Percentiles rank a stretch among this genome's conserved stretches.
Evolutionary conservation across 2,329 filamentous ascomycete genomes (phyloP).

Genomic region (Chaetomium olivaceum): DNA sequence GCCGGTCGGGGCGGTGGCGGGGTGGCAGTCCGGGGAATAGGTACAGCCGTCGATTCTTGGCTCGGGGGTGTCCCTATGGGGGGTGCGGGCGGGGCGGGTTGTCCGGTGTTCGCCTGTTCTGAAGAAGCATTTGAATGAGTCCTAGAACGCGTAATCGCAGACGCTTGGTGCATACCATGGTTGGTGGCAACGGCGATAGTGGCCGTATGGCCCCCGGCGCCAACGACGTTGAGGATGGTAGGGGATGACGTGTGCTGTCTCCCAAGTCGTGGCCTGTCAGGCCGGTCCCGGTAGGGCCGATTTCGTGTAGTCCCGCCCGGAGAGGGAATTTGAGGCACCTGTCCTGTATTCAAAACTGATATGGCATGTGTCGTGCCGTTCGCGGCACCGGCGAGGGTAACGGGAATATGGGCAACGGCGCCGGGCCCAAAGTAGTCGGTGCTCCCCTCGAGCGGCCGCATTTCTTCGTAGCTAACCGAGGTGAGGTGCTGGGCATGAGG

Average conservation of each 20-base stretch:
- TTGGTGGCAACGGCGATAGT: conserved; percentile 24
- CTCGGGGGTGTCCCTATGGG: conserved; percentile 55
- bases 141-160: conserved; percentile 51
- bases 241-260: conserved; percentile 82
- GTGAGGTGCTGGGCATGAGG: conserved; percentile 44
- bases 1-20: conserved; percentile 47
- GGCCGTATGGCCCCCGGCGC: conserved; percentile 41
- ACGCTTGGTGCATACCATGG: conserved; percentile 44
- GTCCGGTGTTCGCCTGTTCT: conserved; percentile 45
- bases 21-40: conserved; percentile 57
- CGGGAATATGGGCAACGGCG: conserved; percentile 44
- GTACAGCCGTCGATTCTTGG: conserved; percentile 43
- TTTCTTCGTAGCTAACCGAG: conserved; percentile 63
- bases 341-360: conserved; percentile 76
- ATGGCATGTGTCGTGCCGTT: conserved; percentile 53
- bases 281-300: conserved; percentile 58
- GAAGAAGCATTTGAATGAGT: conserved; percentile 60
- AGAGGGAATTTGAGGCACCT: conserved; percentile 77
- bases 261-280: conserved; percentile 60
- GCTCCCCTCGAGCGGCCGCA: conserved; percentile 65
- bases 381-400: conserved; percentile 40
- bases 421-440: conserved; percentile 81
- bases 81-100: conserved; percentile 49
- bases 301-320: conserved; percentile 61
- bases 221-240: conserved; percentile 63